Conservation (phyloP, 257 asterid genomes). For the Forsythia viridissima region DNA sequence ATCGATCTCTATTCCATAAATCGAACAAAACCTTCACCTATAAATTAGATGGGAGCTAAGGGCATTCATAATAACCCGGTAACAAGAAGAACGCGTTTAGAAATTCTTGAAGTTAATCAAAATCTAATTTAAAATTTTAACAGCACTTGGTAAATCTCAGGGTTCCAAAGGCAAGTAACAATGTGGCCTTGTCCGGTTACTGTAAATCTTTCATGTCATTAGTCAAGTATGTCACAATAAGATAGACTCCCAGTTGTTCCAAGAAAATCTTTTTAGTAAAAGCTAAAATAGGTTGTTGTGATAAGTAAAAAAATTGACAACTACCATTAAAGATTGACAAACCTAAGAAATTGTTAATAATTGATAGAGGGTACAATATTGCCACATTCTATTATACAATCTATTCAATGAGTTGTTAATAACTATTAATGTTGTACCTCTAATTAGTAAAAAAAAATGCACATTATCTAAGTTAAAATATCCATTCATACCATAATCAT, state of each 20-base stretch:
- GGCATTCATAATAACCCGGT: conserved; percentile 14
- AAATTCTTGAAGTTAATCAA: background rate
- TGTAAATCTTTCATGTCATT: conserved; percentile 4
- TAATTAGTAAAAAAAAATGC: too few species aligned
- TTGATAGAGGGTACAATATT: too few species aligned
- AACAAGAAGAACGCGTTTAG: background rate
- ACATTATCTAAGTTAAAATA: too few species aligned
- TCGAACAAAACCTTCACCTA: too few species aligned
- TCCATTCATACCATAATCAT: too few species aligned
- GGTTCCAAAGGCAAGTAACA: background rate
- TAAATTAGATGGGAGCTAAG: conserved; percentile 19
- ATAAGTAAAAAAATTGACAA: conserved; percentile 1
- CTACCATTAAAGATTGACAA: conserved; percentile 15
- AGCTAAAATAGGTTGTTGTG: conserved; percentile 5
- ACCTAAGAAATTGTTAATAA: conserved; percentile 8
- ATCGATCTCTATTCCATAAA: too few species aligned
- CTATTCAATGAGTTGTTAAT: too few species aligned
- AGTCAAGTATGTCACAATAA: conserved; percentile 1
- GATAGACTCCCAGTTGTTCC: conserved; percentile 13
- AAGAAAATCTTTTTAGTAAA: background rate
- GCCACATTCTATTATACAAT: too few species aligned
- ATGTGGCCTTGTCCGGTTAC: conserved; percentile 10
- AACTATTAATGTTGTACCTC: too few species aligned
- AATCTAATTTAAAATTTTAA: conserved; percentile 6
- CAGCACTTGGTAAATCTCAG: background rate